Evolutionary conservation across 768 basidiomycete species (phyloP).

Genomic region (Suillus sp.): DNA sequence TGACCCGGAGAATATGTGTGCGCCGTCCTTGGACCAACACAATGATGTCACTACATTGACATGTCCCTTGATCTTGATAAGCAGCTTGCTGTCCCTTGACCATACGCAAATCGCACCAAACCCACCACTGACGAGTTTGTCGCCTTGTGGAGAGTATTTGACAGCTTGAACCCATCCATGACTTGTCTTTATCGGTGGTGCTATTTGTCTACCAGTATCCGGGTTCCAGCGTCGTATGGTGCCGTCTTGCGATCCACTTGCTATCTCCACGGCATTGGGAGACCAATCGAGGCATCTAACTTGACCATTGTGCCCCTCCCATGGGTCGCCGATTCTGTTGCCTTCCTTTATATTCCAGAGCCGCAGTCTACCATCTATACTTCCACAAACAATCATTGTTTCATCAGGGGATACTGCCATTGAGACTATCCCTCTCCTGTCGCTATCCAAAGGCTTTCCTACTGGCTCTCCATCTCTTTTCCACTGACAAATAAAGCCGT

Average conservation of each 20-base stretch:
- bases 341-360: neutral
- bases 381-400: neutral
- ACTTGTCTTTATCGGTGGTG: neutral
- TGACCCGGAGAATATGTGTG: neutral
- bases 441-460: neutral
- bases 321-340: neutral
- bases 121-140: no score
- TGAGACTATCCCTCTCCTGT: no score
- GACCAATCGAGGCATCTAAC: constrained; percentile 16
- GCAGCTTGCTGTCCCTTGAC: neutral
- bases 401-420: neutral
- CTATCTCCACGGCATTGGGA: constrained; percentile 17
- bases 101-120: no score
- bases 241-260: constrained; percentile 9
- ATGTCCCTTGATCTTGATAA: neutral
- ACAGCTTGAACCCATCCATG: neutral
- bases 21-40: neutral
- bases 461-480: neutral
- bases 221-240: constrained; percentile 16
- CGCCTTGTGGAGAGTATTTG: neutral
- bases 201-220: neutral
- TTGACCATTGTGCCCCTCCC: constrained; percentile 1
- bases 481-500: neutral
- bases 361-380: neutral
- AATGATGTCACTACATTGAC: neutral